Percentiles rank a stretch among this genome's conserved stretches.
Conservation (phyloP, 208 protist genomes). For the Crithidia bombi region DNA sequence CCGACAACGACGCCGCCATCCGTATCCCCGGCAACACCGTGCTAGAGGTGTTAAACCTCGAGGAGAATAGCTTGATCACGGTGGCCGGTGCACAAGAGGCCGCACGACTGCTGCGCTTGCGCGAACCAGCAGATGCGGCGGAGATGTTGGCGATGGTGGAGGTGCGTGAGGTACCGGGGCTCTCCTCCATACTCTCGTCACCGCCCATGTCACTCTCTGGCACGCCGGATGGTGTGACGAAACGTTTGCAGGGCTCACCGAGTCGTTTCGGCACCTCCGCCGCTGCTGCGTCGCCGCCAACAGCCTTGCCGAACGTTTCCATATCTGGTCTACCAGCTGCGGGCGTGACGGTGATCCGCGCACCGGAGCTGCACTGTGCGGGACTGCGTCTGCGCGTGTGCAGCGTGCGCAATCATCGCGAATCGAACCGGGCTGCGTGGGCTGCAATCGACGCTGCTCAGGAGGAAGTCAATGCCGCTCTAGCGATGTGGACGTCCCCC, state of each 20-base stretch:
- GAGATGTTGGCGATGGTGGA: constrained; percentile 62
- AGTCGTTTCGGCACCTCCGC: constrained; percentile 4
- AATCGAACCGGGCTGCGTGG: constrained; percentile 24
- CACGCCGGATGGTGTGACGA: background rate
- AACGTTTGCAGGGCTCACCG: constrained; percentile 8
- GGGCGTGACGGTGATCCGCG: constrained; percentile 26
- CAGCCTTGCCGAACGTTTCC: constrained; percentile 2
- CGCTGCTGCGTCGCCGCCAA: background rate
- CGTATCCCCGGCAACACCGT: constrained; percentile 87
- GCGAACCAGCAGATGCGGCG: constrained; percentile 59
- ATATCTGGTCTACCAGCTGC: background rate
- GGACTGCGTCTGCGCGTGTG: constrained; percentile 63
- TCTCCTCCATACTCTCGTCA: constrained; percentile 5
- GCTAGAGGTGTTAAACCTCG: constrained; percentile 81
- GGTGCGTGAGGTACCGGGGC: constrained; percentile 17
- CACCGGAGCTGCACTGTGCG: constrained; percentile 79
- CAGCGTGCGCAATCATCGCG: constrained; percentile 42
- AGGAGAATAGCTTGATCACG: constrained; percentile 71
- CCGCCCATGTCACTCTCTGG: constrained; percentile 1
- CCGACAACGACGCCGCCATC: constrained; percentile 45
- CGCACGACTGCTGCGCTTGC: constrained; percentile 63
- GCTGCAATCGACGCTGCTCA: constrained; percentile 56
- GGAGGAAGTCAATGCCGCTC: constrained; percentile 39
- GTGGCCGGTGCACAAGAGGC: constrained; percentile 64
- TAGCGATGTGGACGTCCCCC: constrained; percentile 31